Evolutionary conservation across 163 green algal genomes (phyloP), one percentile per base, ranked within the genome.

Genomic region (Chloroidium sp.): DNA sequence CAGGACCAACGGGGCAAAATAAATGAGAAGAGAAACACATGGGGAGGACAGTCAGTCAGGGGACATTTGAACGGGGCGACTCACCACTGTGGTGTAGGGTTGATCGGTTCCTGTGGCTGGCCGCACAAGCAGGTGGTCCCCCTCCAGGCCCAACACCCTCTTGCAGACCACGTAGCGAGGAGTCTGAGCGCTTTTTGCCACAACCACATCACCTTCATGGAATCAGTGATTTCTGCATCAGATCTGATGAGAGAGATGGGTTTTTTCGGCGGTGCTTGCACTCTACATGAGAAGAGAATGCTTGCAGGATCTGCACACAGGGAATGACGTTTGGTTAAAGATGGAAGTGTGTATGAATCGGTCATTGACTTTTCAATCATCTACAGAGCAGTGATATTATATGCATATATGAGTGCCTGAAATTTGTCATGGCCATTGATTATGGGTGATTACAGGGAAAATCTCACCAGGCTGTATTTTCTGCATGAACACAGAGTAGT

Each of bases 141-240:
- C 90, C 78, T 84, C 84, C 75, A 89, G 76, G 0, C 82, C 90
- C 13, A 94, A 78, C 62, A 96, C 84, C 0, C 92, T 82, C 83
- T 97, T 97, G 87, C 87, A 92, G 64, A 97, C 90, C 69, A 88
- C 82, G 64, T 94, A 84, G 57, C 83, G 85, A 61, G 92, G 91
- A 79, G 94, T 94, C 62, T 88, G 84, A 13, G 87, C 78, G 62
- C 87, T 93, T 13, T 80, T 80, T 2, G 92, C 89, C 1, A 94
- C 75, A 4, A 95, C 85, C 1, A 91, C 84, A 78, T 91, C 88
- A 1, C 88, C 88, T 86, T 77, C 80, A 59, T 61, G 12, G 36
- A 2, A 81, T 4, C 36, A 64, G 64, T 64, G 58, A 3, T 36
- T 57, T 2, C 69, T 8, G 1, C 57, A 68, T 62, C 61, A 62